phyloP scores from a whole-genome alignment of 805 yeast genomes.

The Metschnikowia sp. region DNA sequence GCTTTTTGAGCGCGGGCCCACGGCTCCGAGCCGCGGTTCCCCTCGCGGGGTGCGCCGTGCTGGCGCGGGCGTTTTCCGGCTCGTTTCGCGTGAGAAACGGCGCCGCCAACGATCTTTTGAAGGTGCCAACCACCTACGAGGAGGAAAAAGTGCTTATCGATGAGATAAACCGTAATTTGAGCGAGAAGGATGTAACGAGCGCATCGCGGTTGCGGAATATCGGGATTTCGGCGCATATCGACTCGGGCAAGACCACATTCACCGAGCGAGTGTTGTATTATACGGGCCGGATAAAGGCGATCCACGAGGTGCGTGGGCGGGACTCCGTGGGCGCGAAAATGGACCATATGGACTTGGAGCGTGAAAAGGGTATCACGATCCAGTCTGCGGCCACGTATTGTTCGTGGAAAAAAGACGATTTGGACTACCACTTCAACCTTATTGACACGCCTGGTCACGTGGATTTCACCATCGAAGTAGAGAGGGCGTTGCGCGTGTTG shows the following conservation, averaged over 20 bases:
- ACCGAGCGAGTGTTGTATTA: constrained; percentile 95
- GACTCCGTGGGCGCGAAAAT: constrained; percentile 98
- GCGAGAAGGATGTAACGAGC: constrained; percentile 49
- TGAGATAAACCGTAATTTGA: constrained; percentile 46
- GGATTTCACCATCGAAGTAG: constrained; percentile 98
- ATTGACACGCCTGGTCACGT: constrained; percentile 99
- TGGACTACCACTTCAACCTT: constrained; percentile 81
- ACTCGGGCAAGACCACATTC: constrained; percentile 96
- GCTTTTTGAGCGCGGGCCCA: constrained; percentile 1
- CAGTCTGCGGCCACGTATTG: constrained; percentile 99
- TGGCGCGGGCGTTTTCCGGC: constrained; percentile 3
- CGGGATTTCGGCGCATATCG: constrained; percentile 97
- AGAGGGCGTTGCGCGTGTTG: constrained; percentile 94
- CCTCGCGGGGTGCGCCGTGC: neutral
- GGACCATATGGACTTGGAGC: constrained; percentile 98
- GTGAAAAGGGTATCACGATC: constrained; percentile 98
- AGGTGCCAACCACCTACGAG: constrained; percentile 50
- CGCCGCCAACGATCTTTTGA: constrained; percentile 9
- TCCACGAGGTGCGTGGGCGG: constrained; percentile 94
- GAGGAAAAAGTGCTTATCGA: constrained; percentile 72
- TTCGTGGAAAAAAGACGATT: constrained; percentile 79
- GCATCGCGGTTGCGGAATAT: constrained; percentile 77
- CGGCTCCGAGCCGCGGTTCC: neutral
- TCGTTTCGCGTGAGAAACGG: neutral
- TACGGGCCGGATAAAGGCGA: constrained; percentile 95